Evolutionary conservation across 1,139 yeast species (phyloP).

Genomic region (Pneumocystis canis): DNA sequence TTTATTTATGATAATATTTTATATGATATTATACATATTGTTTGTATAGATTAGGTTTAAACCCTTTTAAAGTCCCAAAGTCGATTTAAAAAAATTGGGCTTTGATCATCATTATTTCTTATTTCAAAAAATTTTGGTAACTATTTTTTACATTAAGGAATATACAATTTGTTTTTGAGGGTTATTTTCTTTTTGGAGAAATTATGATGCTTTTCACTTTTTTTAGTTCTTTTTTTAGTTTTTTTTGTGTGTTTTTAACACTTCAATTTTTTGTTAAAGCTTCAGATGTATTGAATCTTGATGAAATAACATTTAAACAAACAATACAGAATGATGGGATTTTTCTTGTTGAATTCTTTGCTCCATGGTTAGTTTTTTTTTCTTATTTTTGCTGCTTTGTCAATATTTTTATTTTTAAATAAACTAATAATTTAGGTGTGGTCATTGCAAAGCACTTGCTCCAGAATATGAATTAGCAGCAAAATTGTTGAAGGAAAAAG

Average conservation of each 20-base stretch:
- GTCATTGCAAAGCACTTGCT: constrained; percentile 88
- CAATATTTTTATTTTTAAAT: not conserved
- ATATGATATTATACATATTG: too few relatives aligned
- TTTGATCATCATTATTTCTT: not conserved
- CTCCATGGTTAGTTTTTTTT: constrained; percentile 65
- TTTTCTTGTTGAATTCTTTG: constrained; percentile 87
- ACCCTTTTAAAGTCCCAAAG: not conserved
- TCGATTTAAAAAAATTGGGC: not conserved
- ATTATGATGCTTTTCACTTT: not conserved
- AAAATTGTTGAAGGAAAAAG: constrained; percentile 43
- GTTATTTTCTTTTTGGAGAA: not conserved
- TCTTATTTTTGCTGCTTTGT: not conserved
- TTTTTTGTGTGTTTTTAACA: not conserved
- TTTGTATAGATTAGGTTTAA: not conserved
- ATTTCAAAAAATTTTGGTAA: not conserved
- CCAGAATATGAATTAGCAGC: constrained; percentile 88
- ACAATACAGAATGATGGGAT: constrained; percentile 60
- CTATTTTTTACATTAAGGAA: not conserved
- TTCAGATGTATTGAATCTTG: constrained; percentile 74
- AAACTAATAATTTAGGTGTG: constrained; percentile 23
- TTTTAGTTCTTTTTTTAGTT: not conserved
- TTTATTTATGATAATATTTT: too few relatives aligned
- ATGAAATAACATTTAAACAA: constrained; percentile 36
- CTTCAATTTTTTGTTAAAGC: constrained; percentile 18
- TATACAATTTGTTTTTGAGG: not conserved